A percentile compares a stretch with the other conserved stretches of the same genome.
Conservation (phyloP, 441 rosid genomes). For the Pelargonium fulgidum region DNA sequence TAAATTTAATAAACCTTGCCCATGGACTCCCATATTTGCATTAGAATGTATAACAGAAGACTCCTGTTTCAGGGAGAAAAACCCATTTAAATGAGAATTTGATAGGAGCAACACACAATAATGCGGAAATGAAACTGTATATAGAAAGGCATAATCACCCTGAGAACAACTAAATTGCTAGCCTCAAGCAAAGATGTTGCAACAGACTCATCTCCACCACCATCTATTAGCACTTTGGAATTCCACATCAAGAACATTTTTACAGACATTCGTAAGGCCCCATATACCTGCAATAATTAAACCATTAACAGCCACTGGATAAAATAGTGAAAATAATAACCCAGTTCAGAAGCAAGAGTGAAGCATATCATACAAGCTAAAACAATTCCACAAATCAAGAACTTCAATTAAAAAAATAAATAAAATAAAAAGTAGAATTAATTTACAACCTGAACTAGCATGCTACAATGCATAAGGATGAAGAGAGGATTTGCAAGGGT, state of each 20-base stretch:
- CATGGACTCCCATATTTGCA: slow-evolving; percentile 89
- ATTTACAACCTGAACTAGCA: not conserved
- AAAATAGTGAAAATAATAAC: slow-evolving; percentile 6
- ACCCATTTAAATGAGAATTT: slow-evolving; percentile 13
- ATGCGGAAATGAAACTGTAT: not conserved
- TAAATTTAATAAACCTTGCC: slow-evolving; percentile 75
- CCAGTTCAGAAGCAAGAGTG: not conserved
- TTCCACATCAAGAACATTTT: slow-evolving; percentile 91
- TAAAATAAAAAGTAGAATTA: not conserved
- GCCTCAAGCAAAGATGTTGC: slow-evolving; percentile 82
- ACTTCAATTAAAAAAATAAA: not conserved
- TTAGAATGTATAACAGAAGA: slow-evolving; percentile 84
- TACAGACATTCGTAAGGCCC: slow-evolving; percentile 84
- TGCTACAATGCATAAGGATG: not conserved
- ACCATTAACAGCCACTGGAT: slow-evolving; percentile 13
- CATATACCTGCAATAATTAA: slow-evolving; percentile 50
- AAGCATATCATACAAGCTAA: not conserved
- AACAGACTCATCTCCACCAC: slow-evolving; percentile 52
- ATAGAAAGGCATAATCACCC: slow-evolving; percentile 36
- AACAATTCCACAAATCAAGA: not conserved
- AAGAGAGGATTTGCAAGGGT: not conserved
- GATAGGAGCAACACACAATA: slow-evolving; percentile 15
- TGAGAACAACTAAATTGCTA: slow-evolving; percentile 80
- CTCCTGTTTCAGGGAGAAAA: slow-evolving; percentile 37
- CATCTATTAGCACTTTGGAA: slow-evolving; percentile 74